phyloP scores from a whole-genome alignment of 2,329 filamentous ascomycete genomes.

The Elsinoe ampelina region DNA sequence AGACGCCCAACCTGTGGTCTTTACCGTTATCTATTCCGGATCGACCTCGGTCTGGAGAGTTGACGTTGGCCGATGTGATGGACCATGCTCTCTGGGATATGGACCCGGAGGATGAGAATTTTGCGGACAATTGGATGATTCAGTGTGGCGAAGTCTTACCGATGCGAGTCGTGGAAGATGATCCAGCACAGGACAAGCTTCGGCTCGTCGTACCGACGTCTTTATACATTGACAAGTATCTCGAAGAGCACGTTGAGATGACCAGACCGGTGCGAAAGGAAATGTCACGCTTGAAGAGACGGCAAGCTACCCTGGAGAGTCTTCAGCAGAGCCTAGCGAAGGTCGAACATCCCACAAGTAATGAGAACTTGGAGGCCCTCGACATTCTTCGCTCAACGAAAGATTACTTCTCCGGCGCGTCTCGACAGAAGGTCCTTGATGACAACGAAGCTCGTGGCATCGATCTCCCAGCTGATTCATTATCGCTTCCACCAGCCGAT shows the following conservation, averaged over 20 bases:
- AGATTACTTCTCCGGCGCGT: constrained; percentile 25
- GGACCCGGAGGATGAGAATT: constrained; percentile 18
- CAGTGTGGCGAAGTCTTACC: constrained; percentile 47
- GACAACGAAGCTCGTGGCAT: constrained; percentile 17
- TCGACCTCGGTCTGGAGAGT: constrained; percentile 25
- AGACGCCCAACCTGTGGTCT: constrained; percentile 16
- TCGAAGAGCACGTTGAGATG: constrained; percentile 41
- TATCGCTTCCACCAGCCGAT: constrained; percentile 17
- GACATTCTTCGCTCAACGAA: constrained; percentile 28
- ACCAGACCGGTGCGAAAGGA: constrained; percentile 40
- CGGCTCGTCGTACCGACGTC: constrained; percentile 44
- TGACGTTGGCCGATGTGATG: constrained; percentile 18
- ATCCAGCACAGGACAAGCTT: constrained; percentile 25
- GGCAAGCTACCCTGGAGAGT: constrained; percentile 26
- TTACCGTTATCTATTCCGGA: constrained; percentile 12
- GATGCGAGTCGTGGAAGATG: constrained; percentile 35
- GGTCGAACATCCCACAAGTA: constrained; percentile 20
- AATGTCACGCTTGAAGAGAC: constrained; percentile 26
- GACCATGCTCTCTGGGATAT: constrained; percentile 26
- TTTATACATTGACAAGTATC: constrained; percentile 52
- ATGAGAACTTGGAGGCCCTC: constrained; percentile 28
- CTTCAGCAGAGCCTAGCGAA: constrained; percentile 31
- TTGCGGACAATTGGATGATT: constrained; percentile 30
- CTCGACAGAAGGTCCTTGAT: constrained; percentile 17
- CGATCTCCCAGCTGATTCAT: constrained; percentile 13